A percentile compares a stretch with the other conserved stretches of the same genome.
Conservation (phyloP, 495 filamentous ascomycete genomes). For the Neurospora sp. region DNA sequence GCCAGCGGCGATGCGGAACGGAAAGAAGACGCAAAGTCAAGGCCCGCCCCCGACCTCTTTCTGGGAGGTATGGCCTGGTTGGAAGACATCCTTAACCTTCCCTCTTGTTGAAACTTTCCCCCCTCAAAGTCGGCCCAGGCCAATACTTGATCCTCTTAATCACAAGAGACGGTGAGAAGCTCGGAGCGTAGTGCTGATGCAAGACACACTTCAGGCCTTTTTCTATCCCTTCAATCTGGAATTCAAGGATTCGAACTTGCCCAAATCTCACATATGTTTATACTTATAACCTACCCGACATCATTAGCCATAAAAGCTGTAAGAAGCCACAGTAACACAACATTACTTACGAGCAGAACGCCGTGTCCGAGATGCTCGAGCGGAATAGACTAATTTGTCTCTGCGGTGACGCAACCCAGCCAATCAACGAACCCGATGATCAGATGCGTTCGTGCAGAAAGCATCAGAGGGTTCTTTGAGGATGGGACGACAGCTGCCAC, state of each 20-base stretch:
- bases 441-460: background rate
- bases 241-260: background rate
- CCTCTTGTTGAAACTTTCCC: background rate
- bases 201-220: background rate
- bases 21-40: slow-evolving; percentile 29
- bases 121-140: background rate
- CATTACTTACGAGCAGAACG: background rate
- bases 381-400: background rate
- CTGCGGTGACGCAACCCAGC: background rate
- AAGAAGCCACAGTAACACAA: background rate
- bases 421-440: background rate
- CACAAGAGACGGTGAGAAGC: background rate
- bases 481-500: background rate
- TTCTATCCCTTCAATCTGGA: background rate
- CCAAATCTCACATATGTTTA: background rate
- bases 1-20: slow-evolving; percentile 52
- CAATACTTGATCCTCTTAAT: background rate
- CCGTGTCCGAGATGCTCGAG: background rate
- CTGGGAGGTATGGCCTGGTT: background rate
- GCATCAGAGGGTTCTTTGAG: background rate
- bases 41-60: background rate
- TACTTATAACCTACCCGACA: background rate
- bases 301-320: background rate
- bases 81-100: background rate
- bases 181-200: background rate